A percentile compares a stretch with the other conserved stretches of the same genome.
phyloP scores from a whole-genome alignment of 1,139 yeast genomes.

The Yamadazyma kanchanaburiensis region DNA sequence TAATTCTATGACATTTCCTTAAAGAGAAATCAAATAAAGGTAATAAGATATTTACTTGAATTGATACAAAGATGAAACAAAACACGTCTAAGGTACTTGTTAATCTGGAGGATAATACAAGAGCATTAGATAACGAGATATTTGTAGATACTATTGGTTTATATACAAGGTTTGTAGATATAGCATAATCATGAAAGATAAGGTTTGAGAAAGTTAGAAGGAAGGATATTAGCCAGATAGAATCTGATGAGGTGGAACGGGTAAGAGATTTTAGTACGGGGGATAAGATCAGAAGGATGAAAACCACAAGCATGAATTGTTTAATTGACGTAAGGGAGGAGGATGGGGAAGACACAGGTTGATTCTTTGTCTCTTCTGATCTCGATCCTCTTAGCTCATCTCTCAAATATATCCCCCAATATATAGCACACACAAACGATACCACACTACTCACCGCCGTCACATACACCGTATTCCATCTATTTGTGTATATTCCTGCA shows the following conservation, averaged over 20 bases:
- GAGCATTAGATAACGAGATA: conserved; percentile 78
- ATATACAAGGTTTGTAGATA: conserved; percentile 31
- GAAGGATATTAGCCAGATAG: conserved; percentile 89
- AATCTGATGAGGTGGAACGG: conserved; percentile 85
- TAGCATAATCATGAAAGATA: conserved; percentile 63
- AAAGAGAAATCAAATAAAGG: conserved; percentile 69
- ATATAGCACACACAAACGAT: conserved; percentile 27
- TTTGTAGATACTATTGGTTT: conserved; percentile 77
- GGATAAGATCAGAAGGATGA: conserved; percentile 72
- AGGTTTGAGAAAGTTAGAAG: conserved; percentile 72
- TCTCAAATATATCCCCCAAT: conserved; percentile 10
- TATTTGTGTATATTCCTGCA: conserved; percentile 47
- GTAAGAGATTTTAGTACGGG: conserved; percentile 90
- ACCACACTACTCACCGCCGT: conserved; percentile 22
- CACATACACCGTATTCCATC: conserved; percentile 44
- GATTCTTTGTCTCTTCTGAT: too few species aligned
- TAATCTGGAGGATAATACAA: conserved; percentile 84
- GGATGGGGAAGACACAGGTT: too few species aligned
- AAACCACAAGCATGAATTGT: conserved; percentile 56
- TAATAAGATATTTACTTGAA: conserved; percentile 67
- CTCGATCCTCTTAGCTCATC: too few species aligned
- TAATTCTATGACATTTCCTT: conserved; percentile 28
- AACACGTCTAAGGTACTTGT: conserved; percentile 73
- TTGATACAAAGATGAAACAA: conserved; percentile 71
- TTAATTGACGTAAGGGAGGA: conserved; percentile 13